phyloP scores from a whole-genome alignment of 2,329 filamentous ascomycete species.

The Chlorencoelia australis region DNA sequence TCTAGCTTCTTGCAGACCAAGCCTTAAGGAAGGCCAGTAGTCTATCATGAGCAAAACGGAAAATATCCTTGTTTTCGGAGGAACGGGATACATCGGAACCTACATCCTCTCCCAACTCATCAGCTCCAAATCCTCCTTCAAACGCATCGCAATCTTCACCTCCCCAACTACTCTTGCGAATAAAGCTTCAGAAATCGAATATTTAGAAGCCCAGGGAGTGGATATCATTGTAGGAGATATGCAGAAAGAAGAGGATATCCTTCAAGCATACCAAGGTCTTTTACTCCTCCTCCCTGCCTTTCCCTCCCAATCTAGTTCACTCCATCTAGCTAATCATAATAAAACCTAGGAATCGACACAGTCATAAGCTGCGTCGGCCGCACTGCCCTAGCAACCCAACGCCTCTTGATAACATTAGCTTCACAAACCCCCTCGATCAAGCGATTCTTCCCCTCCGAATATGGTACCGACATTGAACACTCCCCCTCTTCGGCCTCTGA shows the following conservation, averaged over 20 bases:
- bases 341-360: conserved; percentile 44
- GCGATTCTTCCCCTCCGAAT: conserved; percentile 52
- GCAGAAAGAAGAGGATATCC: conserved; percentile 39
- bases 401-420: conserved; percentile 3
- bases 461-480: conserved; percentile 42
- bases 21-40: no score
- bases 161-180: conserved; percentile 39
- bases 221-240: conserved; percentile 47
- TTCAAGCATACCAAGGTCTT: conserved; percentile 42
- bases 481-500: conserved; percentile 45
- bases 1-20: no score
- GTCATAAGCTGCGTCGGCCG: conserved; percentile 56
- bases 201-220: conserved; percentile 35
- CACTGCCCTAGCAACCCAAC: conserved; percentile 37
- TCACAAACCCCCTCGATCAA: conserved; percentile 51
- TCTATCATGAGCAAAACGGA: no score
- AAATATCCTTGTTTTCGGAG: conserved; percentile 43
- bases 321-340: no score
- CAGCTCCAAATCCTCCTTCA: conserved; percentile 34
- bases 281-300: not conserved
- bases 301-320: not conserved
- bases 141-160: conserved; percentile 44
- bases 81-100: conserved; percentile 41
- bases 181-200: conserved; percentile 40
- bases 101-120: conserved; percentile 42